Evolutionary conservation across 2,329 filamentous ascomycete genomes (phyloP).

Genomic region (Trichoderma citrinoviride): DNA sequence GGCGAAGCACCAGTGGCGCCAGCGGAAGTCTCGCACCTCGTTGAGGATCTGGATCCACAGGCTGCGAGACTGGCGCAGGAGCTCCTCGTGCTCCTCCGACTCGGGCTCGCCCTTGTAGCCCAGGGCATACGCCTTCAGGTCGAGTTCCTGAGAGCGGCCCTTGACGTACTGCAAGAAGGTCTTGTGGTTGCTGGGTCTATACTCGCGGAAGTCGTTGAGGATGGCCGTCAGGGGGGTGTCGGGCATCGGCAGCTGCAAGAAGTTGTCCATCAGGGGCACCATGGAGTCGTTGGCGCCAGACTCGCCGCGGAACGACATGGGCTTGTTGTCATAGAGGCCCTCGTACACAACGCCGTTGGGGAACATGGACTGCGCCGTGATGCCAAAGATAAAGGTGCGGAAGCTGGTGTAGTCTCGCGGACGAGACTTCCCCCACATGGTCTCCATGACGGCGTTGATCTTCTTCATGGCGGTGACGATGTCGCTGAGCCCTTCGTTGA

Average conservation of each 20-base stretch:
- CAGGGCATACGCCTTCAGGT: constrained; percentile 59
- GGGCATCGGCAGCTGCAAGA: constrained; percentile 84
- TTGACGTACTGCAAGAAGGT: constrained; percentile 75
- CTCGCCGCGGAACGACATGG: constrained; percentile 83
- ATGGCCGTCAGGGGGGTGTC: constrained; percentile 85
- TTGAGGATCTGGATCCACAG: constrained; percentile 66
- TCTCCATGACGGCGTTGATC: constrained; percentile 79
- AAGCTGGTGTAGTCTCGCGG: constrained; percentile 83
- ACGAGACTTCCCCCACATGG: constrained; percentile 88
- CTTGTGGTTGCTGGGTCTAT: constrained; percentile 84
- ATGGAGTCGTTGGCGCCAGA: constrained; percentile 94
- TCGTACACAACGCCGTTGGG: constrained; percentile 88
- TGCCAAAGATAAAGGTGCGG: constrained; percentile 96
- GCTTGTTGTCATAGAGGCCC: constrained; percentile 67
- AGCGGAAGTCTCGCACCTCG: constrained; percentile 77
- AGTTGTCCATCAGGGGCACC: constrained; percentile 84
- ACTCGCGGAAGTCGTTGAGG: constrained; percentile 82
- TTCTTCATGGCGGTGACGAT: constrained; percentile 59
- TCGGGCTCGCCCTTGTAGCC: constrained; percentile 27
- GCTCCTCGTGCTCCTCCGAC: constrained; percentile 36
- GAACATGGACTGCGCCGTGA: constrained; percentile 92
- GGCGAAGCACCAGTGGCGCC: constrained; percentile 83
- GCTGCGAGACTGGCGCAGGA: constrained; percentile 54
- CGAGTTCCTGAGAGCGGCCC: constrained; percentile 46
- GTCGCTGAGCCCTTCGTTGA: constrained; percentile 63